Evolutionary conservation across 139 green algal genomes (phyloP).

Genomic region (Closterium sp.): DNA sequence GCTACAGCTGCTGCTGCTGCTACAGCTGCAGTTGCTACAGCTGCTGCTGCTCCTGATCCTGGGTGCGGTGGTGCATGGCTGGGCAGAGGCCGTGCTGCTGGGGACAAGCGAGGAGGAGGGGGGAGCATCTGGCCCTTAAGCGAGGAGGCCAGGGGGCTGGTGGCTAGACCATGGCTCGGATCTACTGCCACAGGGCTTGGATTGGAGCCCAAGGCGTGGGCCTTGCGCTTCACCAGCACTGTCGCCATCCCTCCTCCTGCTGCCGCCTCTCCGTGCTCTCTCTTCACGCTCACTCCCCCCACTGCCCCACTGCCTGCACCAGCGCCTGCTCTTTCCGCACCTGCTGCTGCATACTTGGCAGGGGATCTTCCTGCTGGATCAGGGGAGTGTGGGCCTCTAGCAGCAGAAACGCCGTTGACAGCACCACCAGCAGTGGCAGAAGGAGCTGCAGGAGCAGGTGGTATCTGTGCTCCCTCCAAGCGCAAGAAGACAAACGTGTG

Average conservation of each 20-base stretch:
- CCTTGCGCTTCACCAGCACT: background rate
- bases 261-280: background rate
- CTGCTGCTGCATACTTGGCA: background rate
- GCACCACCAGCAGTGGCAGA: background rate
- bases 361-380: background rate
- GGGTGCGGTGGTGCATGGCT: background rate
- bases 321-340: background rate
- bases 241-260: background rate
- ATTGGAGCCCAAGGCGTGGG: background rate
- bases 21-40: background rate
- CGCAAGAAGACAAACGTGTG: background rate
- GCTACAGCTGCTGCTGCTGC: background rate
- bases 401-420: background rate
- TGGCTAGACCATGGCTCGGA: background rate
- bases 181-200: background rate
- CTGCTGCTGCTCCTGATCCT: background rate
- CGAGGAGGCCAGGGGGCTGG: background rate
- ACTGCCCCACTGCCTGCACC: background rate
- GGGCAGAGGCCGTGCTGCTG: background rate
- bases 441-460: background rate
- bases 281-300: background rate
- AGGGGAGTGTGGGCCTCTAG: background rate
- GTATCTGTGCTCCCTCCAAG: background rate
- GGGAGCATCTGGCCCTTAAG: background rate
- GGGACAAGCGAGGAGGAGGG: background rate